Conservation (phyloP, 176 grass and related monocot genomes). For the Luzula sylvatica region DNA sequence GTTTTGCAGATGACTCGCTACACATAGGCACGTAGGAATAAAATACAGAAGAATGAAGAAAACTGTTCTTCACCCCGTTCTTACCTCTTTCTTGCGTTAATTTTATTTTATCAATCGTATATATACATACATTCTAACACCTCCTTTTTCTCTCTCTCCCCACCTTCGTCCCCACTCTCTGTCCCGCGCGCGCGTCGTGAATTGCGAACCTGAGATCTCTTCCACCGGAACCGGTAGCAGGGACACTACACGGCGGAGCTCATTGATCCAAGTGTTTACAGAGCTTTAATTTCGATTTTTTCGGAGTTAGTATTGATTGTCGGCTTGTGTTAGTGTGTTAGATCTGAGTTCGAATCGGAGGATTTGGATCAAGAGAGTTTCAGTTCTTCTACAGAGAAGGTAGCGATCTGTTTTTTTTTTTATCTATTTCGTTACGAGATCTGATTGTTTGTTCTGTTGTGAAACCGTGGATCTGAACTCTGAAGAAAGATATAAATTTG, state of each 20-base stretch:
- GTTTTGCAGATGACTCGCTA: constrained; percentile 3
- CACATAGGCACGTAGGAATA: not conserved
- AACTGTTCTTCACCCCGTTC: not conserved
- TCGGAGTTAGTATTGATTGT: not conserved
- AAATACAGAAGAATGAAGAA: not conserved
- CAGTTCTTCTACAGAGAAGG: not conserved
- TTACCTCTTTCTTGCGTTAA: constrained; percentile 11
- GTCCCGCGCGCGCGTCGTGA: not conserved
- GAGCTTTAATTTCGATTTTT: constrained; percentile 1
- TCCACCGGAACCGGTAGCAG: not conserved
- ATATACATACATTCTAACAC: constrained; percentile 5
- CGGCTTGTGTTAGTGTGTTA: constrained; percentile 10
- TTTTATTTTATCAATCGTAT: constrained; percentile 10
- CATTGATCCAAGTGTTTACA: not conserved
- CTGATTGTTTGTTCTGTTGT: constrained; percentile 1
- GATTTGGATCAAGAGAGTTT: constrained; percentile 4
- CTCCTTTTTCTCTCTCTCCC: not conserved
- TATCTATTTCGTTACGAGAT: constrained; percentile 9
- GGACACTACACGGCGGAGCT: not conserved
- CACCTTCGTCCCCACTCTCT: not conserved
- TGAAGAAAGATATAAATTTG: not conserved
- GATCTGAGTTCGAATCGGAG: constrained; percentile 13
- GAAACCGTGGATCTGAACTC: constrained; percentile 23
- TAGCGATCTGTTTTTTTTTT: constrained; percentile 16
- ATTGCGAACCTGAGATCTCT: not conserved